phyloP scores from a whole-genome alignment of 2,329 filamentous ascomycete species.

The Aspergillus vadensis region DNA sequence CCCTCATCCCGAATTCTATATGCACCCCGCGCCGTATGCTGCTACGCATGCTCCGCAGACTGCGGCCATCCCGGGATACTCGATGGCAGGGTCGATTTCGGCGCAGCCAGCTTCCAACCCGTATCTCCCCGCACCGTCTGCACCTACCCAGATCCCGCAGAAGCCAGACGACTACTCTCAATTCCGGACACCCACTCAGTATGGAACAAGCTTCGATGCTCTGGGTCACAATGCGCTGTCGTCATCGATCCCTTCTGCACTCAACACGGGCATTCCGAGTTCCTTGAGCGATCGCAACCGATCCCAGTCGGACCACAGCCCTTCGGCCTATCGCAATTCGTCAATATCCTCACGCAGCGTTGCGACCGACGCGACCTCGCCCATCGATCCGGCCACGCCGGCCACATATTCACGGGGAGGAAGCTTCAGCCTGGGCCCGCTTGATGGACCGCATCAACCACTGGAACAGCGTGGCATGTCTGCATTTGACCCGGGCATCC shows the following conservation, averaged over 20 bases:
- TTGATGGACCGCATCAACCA: conserved; percentile 33
- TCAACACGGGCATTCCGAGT: conserved; percentile 35
- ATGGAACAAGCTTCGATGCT: conserved; percentile 39
- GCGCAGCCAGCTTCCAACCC: conserved; percentile 39
- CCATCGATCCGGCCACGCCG: conserved; percentile 41
- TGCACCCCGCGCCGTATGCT: conserved; percentile 37
- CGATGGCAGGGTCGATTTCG: conserved; percentile 37
- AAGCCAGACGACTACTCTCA: conserved; percentile 43
- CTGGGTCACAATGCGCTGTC: conserved; percentile 37
- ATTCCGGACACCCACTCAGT: conserved; percentile 35
- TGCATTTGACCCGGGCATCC: conserved; percentile 35
- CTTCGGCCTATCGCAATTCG: conserved; percentile 42
- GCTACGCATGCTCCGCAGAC: conserved; percentile 38
- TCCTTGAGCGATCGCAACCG: conserved; percentile 40
- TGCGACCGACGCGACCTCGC: conserved; percentile 41
- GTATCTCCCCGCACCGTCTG: conserved; percentile 38
- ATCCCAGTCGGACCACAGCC: conserved; percentile 39
- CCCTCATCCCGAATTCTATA: conserved; percentile 40
- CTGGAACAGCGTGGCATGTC: conserved; percentile 38
- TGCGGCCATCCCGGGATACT: conserved; percentile 37
- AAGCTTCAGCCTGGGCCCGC: conserved; percentile 40
- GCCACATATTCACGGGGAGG: conserved; percentile 38
- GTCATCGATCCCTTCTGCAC: conserved; percentile 34
- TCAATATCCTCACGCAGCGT: conserved; percentile 43
- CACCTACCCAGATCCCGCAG: conserved; percentile 30